Evolutionary conservation across 2,329 filamentous ascomycete genomes (phyloP), one percentile per base, ranked within the genome.

Genomic region (Penicillium thymicola): DNA sequence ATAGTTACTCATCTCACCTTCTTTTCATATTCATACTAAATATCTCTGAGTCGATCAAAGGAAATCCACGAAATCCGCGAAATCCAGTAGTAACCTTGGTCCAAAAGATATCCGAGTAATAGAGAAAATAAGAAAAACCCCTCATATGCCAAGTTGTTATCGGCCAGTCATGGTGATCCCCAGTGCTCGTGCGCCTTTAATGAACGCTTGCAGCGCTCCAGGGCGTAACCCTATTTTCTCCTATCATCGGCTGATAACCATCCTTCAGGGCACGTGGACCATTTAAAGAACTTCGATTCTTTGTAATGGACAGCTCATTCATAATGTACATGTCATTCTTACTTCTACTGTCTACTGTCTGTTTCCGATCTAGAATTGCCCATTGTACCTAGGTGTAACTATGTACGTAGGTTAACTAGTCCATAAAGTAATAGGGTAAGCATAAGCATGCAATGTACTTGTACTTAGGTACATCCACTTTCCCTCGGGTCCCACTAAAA

Each of bases 81-180:
- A 25, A 25, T 25, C 25, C 6, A 51, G 41, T 51, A 34, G 30
- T 38, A 18, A 21, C 28, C 34, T 27, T 30, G 25, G 25, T 28
- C 16, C 4, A 32, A n/a, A n/a, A 44, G 45, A 32, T 44, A 50
- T 27, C 44, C 43, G 51, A 49, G 27, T 30, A 51, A 43, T 16
- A 30, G 14, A 28, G 23, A 54, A 21, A 47, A n/a, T 38, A 53
- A 48, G 2, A 56, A 57, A 47, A 34, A 47, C 54, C 54, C 54
- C 50, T 54, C 50, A 57, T 48, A 57, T 48, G 54, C 54, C 54
- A 57, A 54, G 49, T 57, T 28, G 54, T 55, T 55, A 55, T 55
- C 54, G 37, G n/a, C 54, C 54, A 57, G 50, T 57, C 54, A 57
- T 57, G 49, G 34, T 8, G 37, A 47, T 51, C 27, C n/a, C 14